Evolutionary conservation across 768 basidiomycete genomes (phyloP), one percentile per base, ranked within the genome.

Genomic region (Boletus pseudo-olivaceus): DNA sequence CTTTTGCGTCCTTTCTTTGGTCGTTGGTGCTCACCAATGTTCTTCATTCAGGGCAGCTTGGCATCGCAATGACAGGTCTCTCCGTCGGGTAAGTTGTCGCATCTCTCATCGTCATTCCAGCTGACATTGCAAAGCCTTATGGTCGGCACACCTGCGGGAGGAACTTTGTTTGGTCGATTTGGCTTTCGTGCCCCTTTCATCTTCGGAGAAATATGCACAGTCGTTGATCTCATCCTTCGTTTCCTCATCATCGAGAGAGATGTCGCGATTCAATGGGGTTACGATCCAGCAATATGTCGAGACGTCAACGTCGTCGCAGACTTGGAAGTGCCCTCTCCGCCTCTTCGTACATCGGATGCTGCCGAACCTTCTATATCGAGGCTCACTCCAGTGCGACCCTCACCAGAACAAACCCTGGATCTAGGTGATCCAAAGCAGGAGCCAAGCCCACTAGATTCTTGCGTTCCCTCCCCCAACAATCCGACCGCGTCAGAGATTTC

Each of bases 121-220:
- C 38, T 57, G 43, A 61, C 54, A 32, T 5, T 14, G 7, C 17
- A 14, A 20, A 84, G 83, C 33, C 65, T 78, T n/a, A 63, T 82
- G 14, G 71, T 81, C 27, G 84, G 82, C 11, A 80, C 83, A 3
- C 82, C 85, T 1, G 72, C 79, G 3, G 84, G 83, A 29, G 84
- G 85, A 23, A 64, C 70, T 3, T 62, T 87, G 29, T 86, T 79
- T 60, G 59, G 63, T 19, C 75, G 72, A 12, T 83, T 80, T 61
- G 84, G 85, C 7, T 85, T 77, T 62, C 79, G 80, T 17, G 84
- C 75, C 5, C 85, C 85, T 2, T 83, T 85, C 50, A 69, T 85
- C 26, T 80, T 82, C 43, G 74, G 78, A 1, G 74, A 82, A 33
- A 65, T 72, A 12, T 72, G 75, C 38, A 73, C 81, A 1, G 33